Evolutionary conservation across 2,329 filamentous ascomycete species (phyloP), one percentile per base, ranked within the genome.

Genomic region (Aspergillus tanneri): DNA sequence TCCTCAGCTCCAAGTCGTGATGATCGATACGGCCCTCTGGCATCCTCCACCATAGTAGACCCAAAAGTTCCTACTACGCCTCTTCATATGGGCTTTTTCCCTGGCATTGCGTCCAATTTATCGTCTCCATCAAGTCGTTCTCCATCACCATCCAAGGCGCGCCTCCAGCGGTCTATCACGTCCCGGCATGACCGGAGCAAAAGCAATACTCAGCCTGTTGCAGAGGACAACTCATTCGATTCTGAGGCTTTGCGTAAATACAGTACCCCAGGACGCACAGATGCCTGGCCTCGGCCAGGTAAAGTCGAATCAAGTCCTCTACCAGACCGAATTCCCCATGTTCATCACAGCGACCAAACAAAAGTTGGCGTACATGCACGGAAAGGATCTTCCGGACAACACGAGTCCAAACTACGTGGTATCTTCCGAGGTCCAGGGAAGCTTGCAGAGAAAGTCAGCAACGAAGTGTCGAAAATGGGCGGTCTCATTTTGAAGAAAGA

Each of bases 341-440:
- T 48, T n/a, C 54, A 61, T 49, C 44, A 42, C 18, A 60, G 67
- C 24, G 62, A 63, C 12, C 57, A 50, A 43, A 24, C 18, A 12
- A 54, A 42, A 18, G 44, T 49, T 10, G 60, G 58, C 18, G 46
- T 52, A 16, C 61, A 57, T 43, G 52, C 55, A 16, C 55, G 62
- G 16, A 72, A 65, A 32, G 62, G 60, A 2, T 49, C 54, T n/a
- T n/a, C n/a, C 3, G 46, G 56, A 36, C 47, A 75, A 65, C 56
- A 73, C 71, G 61, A 83, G 73, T 82, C 81, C 8, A 83, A 81
- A 27, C 76, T 90, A 7, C 82, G 85, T 34, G 83, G 86, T 5
- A 85, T 96, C 39, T 86, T 96, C 70, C 92, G 90, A 70, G 85
- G 84, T 0, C 61, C 61, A 2, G 81, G 83, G 41, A 79, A 87